phyloP scores from a whole-genome alignment of 1,284 basidiomycete species.

The Mycosarcoma mackinlayi region DNA sequence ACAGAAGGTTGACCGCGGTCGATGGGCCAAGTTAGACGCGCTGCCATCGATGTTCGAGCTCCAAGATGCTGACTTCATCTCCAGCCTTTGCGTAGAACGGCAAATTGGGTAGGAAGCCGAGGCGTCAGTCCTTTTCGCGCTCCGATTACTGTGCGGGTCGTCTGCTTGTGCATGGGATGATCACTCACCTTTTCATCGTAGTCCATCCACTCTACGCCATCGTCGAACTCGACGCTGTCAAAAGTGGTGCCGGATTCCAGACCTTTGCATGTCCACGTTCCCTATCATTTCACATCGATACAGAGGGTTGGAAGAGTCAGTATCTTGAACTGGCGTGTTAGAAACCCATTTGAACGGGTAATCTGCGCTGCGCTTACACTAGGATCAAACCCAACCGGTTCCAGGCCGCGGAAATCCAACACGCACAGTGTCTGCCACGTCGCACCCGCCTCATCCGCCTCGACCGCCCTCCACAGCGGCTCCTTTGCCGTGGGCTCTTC shows the following conservation, averaged over 20 bases:
- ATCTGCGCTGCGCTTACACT: too few relatives aligned
- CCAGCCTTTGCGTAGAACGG: conserved; percentile 53
- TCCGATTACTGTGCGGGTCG: too few relatives aligned
- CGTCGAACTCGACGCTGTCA: conserved; percentile 62
- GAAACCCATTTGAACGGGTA: too few relatives aligned
- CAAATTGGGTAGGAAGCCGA: too few relatives aligned
- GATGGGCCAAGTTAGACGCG: too few relatives aligned
- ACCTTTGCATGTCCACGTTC: conserved; percentile 57
- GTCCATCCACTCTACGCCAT: conserved; percentile 65
- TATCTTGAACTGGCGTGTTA: too few relatives aligned
- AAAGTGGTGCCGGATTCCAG: conserved; percentile 53
- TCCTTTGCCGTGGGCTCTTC: conserved; percentile 59
- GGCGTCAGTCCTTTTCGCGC: too few relatives aligned
- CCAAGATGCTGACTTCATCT: conserved; percentile 59
- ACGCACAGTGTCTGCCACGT: conserved; percentile 59
- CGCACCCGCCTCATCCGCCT: conserved; percentile 26
- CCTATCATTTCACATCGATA: conserved; percentile 6
- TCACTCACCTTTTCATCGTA: conserved; percentile 64
- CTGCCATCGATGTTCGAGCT: conserved; percentile 53
- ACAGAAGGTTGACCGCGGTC: too few relatives aligned
- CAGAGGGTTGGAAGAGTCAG: neutral
- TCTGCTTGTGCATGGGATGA: neutral
- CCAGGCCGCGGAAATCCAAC: conserved; percentile 64
- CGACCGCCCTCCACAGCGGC: conserved; percentile 49
- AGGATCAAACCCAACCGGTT: conserved; percentile 52